phyloP scores from a whole-genome alignment of 306 rosid species.

The Urtica urens region DNA sequence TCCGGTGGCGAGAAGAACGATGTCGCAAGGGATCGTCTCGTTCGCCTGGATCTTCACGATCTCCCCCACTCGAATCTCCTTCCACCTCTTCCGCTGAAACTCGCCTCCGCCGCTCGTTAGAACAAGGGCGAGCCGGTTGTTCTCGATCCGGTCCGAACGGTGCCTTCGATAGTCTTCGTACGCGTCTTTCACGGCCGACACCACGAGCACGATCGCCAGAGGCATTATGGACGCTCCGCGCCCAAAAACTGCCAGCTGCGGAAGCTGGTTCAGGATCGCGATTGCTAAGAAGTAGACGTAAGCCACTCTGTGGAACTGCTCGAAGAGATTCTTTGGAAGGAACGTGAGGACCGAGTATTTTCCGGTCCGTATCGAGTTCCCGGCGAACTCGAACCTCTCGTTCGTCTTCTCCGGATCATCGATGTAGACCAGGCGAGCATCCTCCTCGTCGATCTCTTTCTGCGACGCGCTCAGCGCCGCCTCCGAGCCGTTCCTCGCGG shows the following conservation, averaged over 20 bases:
- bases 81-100: constrained; percentile 56
- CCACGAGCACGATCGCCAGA: constrained; percentile 67
- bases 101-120: constrained; percentile 37
- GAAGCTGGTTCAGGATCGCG: constrained; percentile 87
- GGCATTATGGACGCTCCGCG: constrained; percentile 72
- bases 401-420: constrained; percentile 54
- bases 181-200: constrained; percentile 85
- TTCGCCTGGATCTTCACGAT: constrained; percentile 48
- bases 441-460: constrained; percentile 81
- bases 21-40: constrained; percentile 80
- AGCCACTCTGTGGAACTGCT: constrained; percentile 95
- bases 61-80: constrained; percentile 70
- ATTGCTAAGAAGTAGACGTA: constrained; percentile 74
- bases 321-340: constrained; percentile 79
- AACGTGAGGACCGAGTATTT: constrained; percentile 70
- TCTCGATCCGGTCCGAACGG: constrained; percentile 69
- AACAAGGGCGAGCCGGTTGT: constrained; percentile 63
- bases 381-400: constrained; percentile 48
- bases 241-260: constrained; percentile 91
- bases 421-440: constrained; percentile 57
- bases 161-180: constrained; percentile 89
- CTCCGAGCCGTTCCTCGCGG: constrained; percentile 62
- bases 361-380: constrained; percentile 54
- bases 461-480: constrained; percentile 54
- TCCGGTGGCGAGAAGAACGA: constrained; percentile 82